Evolutionary conservation across 1,284 basidiomycete species (phyloP).

Genomic region (Sporisorium exsertum): DNA sequence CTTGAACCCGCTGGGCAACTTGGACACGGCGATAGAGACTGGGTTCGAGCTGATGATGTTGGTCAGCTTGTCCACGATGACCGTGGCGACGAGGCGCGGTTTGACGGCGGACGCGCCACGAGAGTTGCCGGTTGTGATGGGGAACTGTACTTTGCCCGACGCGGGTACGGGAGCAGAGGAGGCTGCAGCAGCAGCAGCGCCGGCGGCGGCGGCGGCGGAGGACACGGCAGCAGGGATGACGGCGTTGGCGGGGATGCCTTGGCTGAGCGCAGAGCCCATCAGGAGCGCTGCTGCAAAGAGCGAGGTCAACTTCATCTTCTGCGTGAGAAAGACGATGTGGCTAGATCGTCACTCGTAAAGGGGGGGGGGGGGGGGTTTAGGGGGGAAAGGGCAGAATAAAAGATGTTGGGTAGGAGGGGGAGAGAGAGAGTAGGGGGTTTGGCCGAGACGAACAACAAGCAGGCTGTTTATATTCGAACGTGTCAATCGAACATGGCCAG

Average conservation of each 20-base stretch:
- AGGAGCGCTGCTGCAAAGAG: conserved; percentile 24
- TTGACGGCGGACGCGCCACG: conserved; percentile 32
- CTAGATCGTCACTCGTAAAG: not conserved
- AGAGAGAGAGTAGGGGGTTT: not conserved
- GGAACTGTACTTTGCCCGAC: conserved; percentile 9
- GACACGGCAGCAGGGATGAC: conserved; percentile 3
- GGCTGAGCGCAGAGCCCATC: conserved; percentile 19
- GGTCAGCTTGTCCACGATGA: conserved; percentile 22
- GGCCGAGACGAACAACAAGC: not conserved
- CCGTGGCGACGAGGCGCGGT: conserved; percentile 23
- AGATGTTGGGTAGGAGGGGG: too few species aligned
- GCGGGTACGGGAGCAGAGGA: not conserved
- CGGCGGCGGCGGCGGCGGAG: not conserved
- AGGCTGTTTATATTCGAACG: not conserved
- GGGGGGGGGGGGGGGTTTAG: too few species aligned
- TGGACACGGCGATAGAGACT: conserved; percentile 2
- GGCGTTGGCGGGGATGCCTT: conserved; percentile 6
- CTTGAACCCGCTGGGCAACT: not conserved
- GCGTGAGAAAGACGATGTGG: not conserved
- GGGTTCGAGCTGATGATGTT: conserved; percentile 17
- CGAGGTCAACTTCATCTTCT: conserved; percentile 31
- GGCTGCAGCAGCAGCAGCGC: conserved; percentile 4
- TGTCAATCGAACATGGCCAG: too few species aligned
- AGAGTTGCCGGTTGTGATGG: conserved; percentile 41
- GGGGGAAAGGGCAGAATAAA: too few species aligned